Percentiles rank a stretch among this genome's conserved stretches.
These are phyloP conservation scores for Kluyveromyces siamensis DNA, from an alignment of 805 yeast genomes.

Conservation along the genomic window DNA sequence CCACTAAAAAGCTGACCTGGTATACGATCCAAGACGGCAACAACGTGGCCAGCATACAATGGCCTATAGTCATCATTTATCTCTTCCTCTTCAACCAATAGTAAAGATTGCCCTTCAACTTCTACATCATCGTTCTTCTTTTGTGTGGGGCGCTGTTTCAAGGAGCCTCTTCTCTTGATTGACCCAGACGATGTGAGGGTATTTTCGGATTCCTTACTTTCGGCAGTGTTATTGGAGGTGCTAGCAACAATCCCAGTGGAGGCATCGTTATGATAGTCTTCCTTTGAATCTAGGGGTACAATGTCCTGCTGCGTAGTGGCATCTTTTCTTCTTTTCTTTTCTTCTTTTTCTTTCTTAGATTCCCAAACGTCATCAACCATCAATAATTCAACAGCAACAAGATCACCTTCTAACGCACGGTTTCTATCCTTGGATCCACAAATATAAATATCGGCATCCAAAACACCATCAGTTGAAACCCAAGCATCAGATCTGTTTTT, in stretches of 20 bases:
- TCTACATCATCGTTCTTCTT: slow-evolving; percentile 97
- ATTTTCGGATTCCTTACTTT: slow-evolving; percentile 30
- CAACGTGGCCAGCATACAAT: slow-evolving; percentile 94
- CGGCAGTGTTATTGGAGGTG: slow-evolving; percentile 21
- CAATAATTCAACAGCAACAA: slow-evolving; percentile 89
- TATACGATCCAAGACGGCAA: slow-evolving; percentile 93
- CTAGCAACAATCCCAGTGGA: slow-evolving; percentile 37
- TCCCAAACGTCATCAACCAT: slow-evolving; percentile 98
- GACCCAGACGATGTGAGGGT: slow-evolving; percentile 28
- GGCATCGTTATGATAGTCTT: slow-evolving; percentile 76
- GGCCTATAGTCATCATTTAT: slow-evolving; percentile 90
- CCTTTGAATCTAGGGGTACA: slow-evolving; percentile 32
- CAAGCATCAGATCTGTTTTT: slow-evolving; percentile 97
- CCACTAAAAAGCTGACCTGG: slow-evolving; percentile 96
- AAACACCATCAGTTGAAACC: slow-evolving; percentile 91
- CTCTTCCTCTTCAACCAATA: slow-evolving; percentile 91
- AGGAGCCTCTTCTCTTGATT: slow-evolving; percentile 70
- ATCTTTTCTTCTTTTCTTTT: slow-evolving; percentile 85
- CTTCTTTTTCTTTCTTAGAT: slow-evolving; percentile 92
- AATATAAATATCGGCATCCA: slow-evolving; percentile 94
- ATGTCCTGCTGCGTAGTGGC: slow-evolving; percentile 35
- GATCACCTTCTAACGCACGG: slow-evolving; percentile 93
- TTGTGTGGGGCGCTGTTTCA: slow-evolving; percentile 92
- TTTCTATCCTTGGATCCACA: slow-evolving; percentile 98
- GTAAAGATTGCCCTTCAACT: slow-evolving; percentile 92